A percentile compares a stretch with the other conserved stretches of the same genome.
phyloP scores from a whole-genome alignment of 2,329 filamentous ascomycete species.

The Hansfordia pulvinata region DNA sequence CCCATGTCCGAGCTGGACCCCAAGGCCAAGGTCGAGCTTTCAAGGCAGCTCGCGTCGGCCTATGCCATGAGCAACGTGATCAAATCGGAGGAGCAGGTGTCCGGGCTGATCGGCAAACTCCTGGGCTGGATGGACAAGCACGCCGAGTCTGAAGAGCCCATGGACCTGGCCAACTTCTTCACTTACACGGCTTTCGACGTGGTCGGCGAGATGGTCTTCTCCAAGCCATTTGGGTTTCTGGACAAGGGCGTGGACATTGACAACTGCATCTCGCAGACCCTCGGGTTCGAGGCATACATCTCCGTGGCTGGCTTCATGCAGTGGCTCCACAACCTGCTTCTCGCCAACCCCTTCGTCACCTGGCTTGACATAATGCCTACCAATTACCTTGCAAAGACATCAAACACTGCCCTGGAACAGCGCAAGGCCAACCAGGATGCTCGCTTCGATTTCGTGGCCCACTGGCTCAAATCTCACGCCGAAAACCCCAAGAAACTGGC shows the following conservation, averaged over 20 bases:
- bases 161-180: conserved; percentile 5
- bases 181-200: conserved; percentile 12
- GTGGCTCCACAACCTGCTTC: conserved; percentile 5
- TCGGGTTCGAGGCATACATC: conserved; percentile 2
- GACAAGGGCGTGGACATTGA: conserved; percentile 10
- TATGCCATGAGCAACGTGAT: conserved; percentile 1
- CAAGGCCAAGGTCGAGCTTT: conserved; percentile 5
- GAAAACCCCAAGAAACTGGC: conserved; percentile 5
- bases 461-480: conserved; percentile 6
- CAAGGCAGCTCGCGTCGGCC: conserved; percentile 2
- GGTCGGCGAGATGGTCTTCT: conserved; percentile 14
- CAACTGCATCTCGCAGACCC: conserved; percentile 7
- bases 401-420: conserved; percentile 2
- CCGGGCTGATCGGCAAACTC: conserved; percentile 1
- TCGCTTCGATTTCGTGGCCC: conserved; percentile 5
- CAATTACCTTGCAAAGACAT: conserved; percentile 3
- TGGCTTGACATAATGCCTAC: conserved; percentile 5
- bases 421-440: conserved; percentile 4
- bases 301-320: conserved; percentile 3
- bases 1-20: conserved; percentile 5
- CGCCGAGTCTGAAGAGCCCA: conserved; percentile 1
- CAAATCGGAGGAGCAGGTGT: too few species aligned
- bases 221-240: conserved; percentile 13
- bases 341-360: conserved; percentile 7
- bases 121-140: conserved; percentile 1